These are phyloP conservation scores for Nothopassalora personata DNA, from an alignment of 2,329 filamentous ascomycete genomes.

Conservation along the genomic window DNA sequence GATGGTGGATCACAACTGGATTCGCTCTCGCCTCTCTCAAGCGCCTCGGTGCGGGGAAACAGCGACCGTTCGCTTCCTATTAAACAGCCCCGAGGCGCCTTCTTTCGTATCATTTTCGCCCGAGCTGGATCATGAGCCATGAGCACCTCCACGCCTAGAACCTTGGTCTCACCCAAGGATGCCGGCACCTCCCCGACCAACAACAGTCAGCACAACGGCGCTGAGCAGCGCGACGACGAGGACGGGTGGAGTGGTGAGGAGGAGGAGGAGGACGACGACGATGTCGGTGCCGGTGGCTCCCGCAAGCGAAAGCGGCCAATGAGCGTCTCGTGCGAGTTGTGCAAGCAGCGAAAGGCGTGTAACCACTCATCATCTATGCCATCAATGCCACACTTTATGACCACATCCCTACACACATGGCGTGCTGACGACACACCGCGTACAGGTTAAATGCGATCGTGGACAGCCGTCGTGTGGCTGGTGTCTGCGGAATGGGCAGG, in stretches of 20 bases:
- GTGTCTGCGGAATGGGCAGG: slow-evolving; percentile 62
- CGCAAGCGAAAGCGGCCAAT: slow-evolving; percentile 45
- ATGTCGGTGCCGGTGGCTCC: slow-evolving; percentile 27
- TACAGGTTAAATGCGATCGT: slow-evolving; percentile 61
- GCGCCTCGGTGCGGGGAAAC: slow-evolving; percentile 14
- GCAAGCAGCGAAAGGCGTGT: slow-evolving; percentile 71
- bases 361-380: neutral
- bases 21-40: slow-evolving; percentile 2
- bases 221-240: slow-evolving; percentile 24
- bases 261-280: slow-evolving; percentile 35
- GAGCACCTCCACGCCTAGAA: slow-evolving; percentile 5
- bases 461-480: slow-evolving; percentile 70
- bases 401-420: neutral
- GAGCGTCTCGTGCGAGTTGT: slow-evolving; percentile 61
- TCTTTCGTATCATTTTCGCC: slow-evolving; percentile 11
- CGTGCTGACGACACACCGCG: slow-evolving; percentile 2
- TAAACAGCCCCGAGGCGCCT: slow-evolving; percentile 2
- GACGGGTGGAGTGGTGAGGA: slow-evolving; percentile 37
- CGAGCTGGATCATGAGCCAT: slow-evolving; percentile 12
- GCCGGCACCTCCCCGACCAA: slow-evolving; percentile 17
- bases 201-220: slow-evolving; percentile 4
- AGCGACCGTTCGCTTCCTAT: slow-evolving; percentile 4
- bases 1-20: neutral
- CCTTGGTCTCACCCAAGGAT: slow-evolving; percentile 16
- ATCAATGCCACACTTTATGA: neutral